These are phyloP conservation scores for Lentinus brumalis DNA, from an alignment of 768 basidiomycete genomes.

Conservation along the genomic window DNA sequence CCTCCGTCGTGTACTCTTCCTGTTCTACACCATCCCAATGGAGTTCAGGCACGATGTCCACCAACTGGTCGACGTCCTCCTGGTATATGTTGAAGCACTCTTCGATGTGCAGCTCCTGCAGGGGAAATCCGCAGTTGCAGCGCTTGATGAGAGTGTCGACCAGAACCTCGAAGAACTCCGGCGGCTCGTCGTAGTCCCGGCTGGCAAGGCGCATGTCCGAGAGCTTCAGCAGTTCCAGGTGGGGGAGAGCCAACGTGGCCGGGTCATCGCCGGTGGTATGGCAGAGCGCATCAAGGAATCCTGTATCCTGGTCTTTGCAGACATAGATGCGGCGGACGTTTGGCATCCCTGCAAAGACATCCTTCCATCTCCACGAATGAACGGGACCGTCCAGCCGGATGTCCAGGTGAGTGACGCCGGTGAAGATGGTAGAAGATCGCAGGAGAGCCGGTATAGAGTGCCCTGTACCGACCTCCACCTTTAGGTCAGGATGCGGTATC, in stretches of 20 bases:
- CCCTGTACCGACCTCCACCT: background rate
- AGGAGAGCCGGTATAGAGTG: background rate
- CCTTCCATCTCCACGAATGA: conserved; percentile 12
- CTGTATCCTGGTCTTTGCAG: no score
- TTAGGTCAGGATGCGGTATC: background rate
- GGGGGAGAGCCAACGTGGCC: background rate
- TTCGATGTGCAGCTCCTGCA: conserved; percentile 2
- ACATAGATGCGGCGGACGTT: background rate
- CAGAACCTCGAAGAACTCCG: conserved; percentile 9
- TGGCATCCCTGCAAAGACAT: conserved; percentile 10
- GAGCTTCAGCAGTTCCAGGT: background rate
- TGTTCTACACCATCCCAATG: background rate
- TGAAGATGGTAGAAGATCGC: background rate
- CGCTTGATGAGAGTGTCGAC: conserved; percentile 8
- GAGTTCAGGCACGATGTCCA: conserved; percentile 1
- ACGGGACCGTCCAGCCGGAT: background rate
- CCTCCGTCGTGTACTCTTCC: background rate
- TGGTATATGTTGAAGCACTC: conserved; percentile 1
- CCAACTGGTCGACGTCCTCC: conserved; percentile 7
- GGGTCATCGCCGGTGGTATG: no score
- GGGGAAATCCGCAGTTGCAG: conserved; percentile 7
- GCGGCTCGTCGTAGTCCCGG: conserved; percentile 5
- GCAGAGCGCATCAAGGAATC: background rate
- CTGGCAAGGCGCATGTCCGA: background rate
- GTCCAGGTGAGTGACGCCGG: background rate